A percentile compares a stretch with the other conserved stretches of the same genome.
Conservation (phyloP, 345 rosid genomes). For the Eucalyptus guilfoylei region DNA sequence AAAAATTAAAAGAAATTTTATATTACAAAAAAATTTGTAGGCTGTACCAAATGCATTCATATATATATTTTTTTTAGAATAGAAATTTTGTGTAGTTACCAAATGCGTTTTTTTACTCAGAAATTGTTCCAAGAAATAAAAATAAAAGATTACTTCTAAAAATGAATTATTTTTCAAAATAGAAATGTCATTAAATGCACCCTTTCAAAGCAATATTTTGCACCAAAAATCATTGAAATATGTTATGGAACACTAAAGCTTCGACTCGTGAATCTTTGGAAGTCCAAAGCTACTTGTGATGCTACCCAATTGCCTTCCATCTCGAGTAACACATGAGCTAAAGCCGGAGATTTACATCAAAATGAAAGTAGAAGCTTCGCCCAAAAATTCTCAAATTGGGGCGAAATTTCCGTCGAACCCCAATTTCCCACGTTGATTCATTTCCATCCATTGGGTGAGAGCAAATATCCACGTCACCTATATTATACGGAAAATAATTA, state of each 20-base stretch:
- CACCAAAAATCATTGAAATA: neutral
- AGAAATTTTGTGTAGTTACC: too few relatives aligned
- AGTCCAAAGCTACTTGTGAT: neutral
- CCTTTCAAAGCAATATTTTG: neutral
- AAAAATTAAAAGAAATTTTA: too few relatives aligned
- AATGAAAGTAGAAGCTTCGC: neutral
- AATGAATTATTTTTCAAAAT: too few relatives aligned
- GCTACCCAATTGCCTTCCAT: neutral
- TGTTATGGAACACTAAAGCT: neutral
- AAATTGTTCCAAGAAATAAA: too few relatives aligned
- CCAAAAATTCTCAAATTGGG: neutral
- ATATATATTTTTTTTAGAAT: rapidly evolving
- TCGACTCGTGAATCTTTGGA: neutral
- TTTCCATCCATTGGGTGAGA: neutral
- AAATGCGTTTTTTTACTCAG: rapidly evolving
- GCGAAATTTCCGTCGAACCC: neutral
- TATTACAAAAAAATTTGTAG: too few relatives aligned
- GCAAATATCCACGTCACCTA: neutral
- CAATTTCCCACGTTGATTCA: neutral
- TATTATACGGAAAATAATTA: neutral
- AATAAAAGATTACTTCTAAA: too few relatives aligned
- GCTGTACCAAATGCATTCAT: too few relatives aligned
- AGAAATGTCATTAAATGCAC: too few relatives aligned
- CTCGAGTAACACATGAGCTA: neutral
- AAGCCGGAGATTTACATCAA: neutral